These are phyloP conservation scores for Elongisporangium anandrum DNA, from an alignment of 352 stramenopile species.

Conservation along the genomic window DNA sequence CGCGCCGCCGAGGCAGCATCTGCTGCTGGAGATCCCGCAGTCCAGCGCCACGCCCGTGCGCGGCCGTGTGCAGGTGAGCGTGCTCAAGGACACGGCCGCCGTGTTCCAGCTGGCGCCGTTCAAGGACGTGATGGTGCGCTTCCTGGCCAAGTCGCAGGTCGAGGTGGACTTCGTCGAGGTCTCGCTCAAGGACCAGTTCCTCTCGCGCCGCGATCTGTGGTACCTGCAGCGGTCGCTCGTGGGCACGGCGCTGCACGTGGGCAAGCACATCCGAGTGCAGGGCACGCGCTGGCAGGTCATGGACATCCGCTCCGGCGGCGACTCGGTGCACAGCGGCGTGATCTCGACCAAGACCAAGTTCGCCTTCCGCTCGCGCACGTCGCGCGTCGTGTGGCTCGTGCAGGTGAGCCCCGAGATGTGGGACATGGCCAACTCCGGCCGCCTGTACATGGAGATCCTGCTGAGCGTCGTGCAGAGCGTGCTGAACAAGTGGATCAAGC, in stretches of 20 bases:
- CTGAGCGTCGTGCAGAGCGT: conserved; percentile 77
- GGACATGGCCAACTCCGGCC: conserved; percentile 87
- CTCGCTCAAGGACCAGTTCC: conserved; percentile 90
- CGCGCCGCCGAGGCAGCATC: conserved; percentile 45
- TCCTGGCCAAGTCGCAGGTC: conserved; percentile 71
- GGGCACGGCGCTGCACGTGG: conserved; percentile 67
- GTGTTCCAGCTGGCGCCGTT: conserved; percentile 71
- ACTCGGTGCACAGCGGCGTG: conserved; percentile 90
- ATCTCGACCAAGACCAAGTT: conserved; percentile 96
- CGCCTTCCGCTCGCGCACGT: conserved; percentile 92
- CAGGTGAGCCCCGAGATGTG: conserved; percentile 95
- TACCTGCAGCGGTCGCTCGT: conserved; percentile 73
- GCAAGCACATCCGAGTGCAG: conserved; percentile 73
- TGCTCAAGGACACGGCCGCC: conserved; percentile 76
- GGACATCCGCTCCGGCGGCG: conserved; percentile 81
- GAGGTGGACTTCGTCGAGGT: conserved; percentile 88
- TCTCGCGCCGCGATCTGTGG: conserved; percentile 90
- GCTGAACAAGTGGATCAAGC: conserved; percentile 88
- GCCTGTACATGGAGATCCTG: conserved; percentile 90
- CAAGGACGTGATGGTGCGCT: conserved; percentile 80
- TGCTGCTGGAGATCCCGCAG: conserved; percentile 76
- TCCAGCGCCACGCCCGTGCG: conserved; percentile 61
- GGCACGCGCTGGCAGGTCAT: conserved; percentile 83
- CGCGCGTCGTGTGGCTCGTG: conserved; percentile 97
- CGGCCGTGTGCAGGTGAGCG: conserved; percentile 76